These are phyloP conservation scores for Stromatinia cepivora DNA, from an alignment of 2,329 filamentous ascomycete species.

Conservation along the genomic window DNA sequence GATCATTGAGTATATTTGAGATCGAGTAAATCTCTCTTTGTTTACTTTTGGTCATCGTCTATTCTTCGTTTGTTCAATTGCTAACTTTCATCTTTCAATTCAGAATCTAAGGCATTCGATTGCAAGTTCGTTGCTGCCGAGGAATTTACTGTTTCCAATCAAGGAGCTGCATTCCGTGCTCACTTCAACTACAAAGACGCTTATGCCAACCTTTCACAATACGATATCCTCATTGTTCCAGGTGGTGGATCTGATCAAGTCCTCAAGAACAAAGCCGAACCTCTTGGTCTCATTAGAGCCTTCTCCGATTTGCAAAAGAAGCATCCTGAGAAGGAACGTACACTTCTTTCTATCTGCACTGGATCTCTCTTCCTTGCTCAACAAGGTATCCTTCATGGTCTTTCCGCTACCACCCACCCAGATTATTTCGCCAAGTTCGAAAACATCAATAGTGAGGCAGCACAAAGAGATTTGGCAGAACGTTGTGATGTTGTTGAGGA, in stretches of 20 bases:
- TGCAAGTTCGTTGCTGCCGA: constrained; percentile 45
- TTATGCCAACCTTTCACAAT: constrained; percentile 57
- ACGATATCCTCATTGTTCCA: constrained; percentile 76
- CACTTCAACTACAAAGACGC: constrained; percentile 80
- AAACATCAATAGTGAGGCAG: constrained; percentile 74
- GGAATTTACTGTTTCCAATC: constrained; percentile 53
- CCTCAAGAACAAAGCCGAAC: constrained; percentile 67
- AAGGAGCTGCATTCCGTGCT: constrained; percentile 70
- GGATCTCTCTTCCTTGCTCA: constrained; percentile 76
- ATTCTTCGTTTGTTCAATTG: not conserved
- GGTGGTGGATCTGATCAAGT: constrained; percentile 64
- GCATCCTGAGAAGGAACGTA: constrained; percentile 77
- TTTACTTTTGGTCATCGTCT: not conserved
- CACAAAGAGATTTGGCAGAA: constrained; percentile 68
- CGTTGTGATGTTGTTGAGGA: constrained; percentile 82
- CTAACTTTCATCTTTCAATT: not conserved
- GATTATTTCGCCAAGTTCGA: constrained; percentile 80
- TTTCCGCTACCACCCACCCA: constrained; percentile 80
- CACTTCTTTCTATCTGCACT: constrained; percentile 76
- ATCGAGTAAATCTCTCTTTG: not conserved
- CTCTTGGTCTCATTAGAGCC: constrained; percentile 69
- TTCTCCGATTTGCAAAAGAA: constrained; percentile 79
- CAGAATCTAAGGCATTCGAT: constrained; percentile 38
- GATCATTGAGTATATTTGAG: not conserved
- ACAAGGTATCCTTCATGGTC: constrained; percentile 73